Evolutionary conservation across 2,329 filamentous ascomycete species (phyloP).

Genomic region (Thielaviopsis euricoi): DNA sequence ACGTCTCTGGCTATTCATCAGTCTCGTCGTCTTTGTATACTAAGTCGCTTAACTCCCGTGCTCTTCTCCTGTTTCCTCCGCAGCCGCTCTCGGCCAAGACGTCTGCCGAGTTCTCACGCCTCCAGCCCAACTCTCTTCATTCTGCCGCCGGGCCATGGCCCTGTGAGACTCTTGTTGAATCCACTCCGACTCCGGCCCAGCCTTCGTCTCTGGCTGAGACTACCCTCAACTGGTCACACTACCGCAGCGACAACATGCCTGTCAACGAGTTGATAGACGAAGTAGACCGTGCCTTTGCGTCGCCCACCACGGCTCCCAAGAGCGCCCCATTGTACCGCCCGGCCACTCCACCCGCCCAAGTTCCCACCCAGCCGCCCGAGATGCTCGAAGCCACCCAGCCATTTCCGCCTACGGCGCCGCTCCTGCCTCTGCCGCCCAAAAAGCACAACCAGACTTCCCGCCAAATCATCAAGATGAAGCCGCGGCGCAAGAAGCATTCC

Average conservation of each 20-base stretch:
- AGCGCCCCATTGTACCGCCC: constrained; percentile 8
- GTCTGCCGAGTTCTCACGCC: constrained; percentile 7
- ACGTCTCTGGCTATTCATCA: not conserved
- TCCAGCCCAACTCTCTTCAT: not conserved
- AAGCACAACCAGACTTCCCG: not conserved
- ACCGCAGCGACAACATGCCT: not conserved
- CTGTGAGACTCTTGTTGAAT: not conserved
- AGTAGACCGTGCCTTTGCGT: not conserved
- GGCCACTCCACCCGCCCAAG: not conserved
- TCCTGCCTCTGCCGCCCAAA: not conserved
- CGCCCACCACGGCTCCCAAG: not conserved
- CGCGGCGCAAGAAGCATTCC: constrained; percentile 1
- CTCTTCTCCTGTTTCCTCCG: not conserved
- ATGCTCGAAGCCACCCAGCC: not conserved
- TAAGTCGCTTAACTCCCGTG: not conserved
- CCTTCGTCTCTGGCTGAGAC: not conserved
- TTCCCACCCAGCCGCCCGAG: not conserved
- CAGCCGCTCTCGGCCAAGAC: constrained; percentile 11
- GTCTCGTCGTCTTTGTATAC: not conserved
- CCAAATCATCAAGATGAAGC: constrained; percentile 5
- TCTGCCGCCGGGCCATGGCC: not conserved
- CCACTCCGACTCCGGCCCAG: not conserved
- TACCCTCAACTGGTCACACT: constrained; percentile 1
- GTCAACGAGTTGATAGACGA: constrained; percentile 3
- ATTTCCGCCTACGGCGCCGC: constrained; percentile 1